Evolutionary conservation across 163 green algal genomes (phyloP), one percentile per base, ranked within the genome.

Genomic region (Smithsoniella earleae): DNA sequence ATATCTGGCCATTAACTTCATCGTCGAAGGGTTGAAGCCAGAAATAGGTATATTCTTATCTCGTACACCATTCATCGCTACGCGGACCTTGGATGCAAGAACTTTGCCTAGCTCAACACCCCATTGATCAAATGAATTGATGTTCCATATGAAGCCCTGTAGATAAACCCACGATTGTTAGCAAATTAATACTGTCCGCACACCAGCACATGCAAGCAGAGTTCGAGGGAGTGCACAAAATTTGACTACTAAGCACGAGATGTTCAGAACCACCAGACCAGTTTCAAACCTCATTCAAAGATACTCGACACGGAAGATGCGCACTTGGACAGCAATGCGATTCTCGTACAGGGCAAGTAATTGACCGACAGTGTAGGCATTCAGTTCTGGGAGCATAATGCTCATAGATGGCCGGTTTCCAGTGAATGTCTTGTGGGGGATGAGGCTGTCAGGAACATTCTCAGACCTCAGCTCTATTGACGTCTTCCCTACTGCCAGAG

Each of bases 91-190:
- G 73, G 80, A 81, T 36, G 89, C 89, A 64, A 94, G 84, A 73
- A 97, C 93, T 86, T 99, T 99, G 79, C 95, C 94, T 74, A 99
- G 89, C 82, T 99, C 94, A 69, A 99, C 94, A 44, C 94, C 94
- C 94, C 94, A 99, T 85, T 99, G 95, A 85, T 99, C 95, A 77
- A 98, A 99, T 2, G 80, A 91, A 88, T 99, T 99, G 77, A 99
- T 90, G 75, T 91, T 92, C 94, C 94, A 99, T 27, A 98, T 79
- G 75, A 99, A 98, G 66, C 94, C 94, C 81, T 93, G 81, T 73
- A 81, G 6, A 3, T 13, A 13, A 49, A 49, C 10, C 40, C n/a
- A n/a, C n/a, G n/a, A n/a, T n/a, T n/a, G n/a, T n/a, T n/a, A n/a
- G n/a, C n/a, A n/a, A n/a, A n/a, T n/a, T n/a, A n/a, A n/a, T n/a